These are phyloP conservation scores for Jackrogersella minutella DNA, from an alignment of 495 filamentous ascomycete species.

Conservation along the genomic window DNA sequence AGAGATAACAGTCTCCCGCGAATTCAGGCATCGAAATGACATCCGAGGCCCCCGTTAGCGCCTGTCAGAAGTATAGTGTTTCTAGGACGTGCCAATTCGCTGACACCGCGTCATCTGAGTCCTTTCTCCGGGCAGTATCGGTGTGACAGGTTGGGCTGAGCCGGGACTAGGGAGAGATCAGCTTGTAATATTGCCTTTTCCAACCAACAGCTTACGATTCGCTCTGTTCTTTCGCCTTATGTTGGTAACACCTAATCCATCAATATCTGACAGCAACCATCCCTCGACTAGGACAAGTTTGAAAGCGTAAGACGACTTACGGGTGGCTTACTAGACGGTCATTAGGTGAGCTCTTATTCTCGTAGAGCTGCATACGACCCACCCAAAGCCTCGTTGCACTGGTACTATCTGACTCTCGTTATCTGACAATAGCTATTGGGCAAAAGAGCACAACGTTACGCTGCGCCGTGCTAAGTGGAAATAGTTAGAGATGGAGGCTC, in stretches of 20 bases:
- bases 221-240: not conserved
- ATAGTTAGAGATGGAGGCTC: not conserved
- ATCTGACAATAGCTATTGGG: too few species aligned
- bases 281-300: not conserved
- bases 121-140: too few species aligned
- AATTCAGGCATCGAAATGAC: conserved; percentile 50
- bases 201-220: not conserved
- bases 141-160: not conserved
- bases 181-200: not conserved
- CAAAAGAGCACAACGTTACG: not conserved
- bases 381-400: too few species aligned
- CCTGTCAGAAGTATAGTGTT: conserved; percentile 36
- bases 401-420: too few species aligned
- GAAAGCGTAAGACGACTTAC: not conserved
- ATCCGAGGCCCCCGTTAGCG: conserved; percentile 49
- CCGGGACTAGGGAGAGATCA: not conserved
- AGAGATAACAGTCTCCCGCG: conserved; percentile 46
- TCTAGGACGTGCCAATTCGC: not conserved
- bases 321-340: not conserved
- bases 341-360: too few species aligned
- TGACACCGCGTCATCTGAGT: not conserved
- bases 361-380: too few species aligned
- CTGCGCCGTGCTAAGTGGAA: not conserved
- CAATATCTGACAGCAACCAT: not conserved
- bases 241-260: not conserved